A percentile compares a stretch with the other conserved stretches of the same genome.
Conservation (phyloP, 306 rosid species). For the Prunus campanulata region DNA sequence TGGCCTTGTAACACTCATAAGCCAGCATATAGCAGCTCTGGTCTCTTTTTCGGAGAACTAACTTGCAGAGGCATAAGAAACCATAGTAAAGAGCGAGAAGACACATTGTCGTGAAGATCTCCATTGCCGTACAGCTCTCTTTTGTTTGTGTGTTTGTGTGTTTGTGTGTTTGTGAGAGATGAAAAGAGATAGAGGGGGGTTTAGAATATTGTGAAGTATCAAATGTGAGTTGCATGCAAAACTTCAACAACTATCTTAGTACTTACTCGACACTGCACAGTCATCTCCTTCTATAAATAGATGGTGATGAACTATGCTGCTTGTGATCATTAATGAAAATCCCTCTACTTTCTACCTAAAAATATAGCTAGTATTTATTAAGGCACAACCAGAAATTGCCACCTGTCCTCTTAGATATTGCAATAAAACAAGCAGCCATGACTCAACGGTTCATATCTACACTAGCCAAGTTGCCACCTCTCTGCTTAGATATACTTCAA, state of each 20-base stretch:
- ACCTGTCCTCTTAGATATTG: no score
- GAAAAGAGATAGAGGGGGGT: no score
- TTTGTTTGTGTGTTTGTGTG: background rate
- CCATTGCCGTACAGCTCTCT: slow-evolving; percentile 31
- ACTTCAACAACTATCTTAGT: background rate
- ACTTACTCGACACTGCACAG: background rate
- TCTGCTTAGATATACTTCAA: no score
- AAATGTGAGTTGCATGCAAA: background rate
- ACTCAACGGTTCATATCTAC: no score
- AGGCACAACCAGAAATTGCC: background rate
- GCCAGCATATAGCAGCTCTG: slow-evolving; percentile 66
- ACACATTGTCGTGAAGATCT: slow-evolving; percentile 23
- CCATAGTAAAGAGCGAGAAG: slow-evolving; percentile 33
- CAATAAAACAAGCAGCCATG: no score
- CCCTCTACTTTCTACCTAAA: background rate
- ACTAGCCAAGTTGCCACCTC: no score
- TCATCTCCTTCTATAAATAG: background rate
- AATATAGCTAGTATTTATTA: background rate
- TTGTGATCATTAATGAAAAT: background rate
- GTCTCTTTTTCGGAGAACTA: slow-evolving; percentile 42
- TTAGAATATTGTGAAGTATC: background rate
- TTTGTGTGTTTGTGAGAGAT: background rate
- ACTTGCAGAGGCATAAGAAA: slow-evolving; percentile 27
- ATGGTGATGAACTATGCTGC: no score
- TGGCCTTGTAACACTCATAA: slow-evolving; percentile 67